Percentiles rank a stretch among this genome's conserved stretches.
These are phyloP conservation scores for Phalaenopsis aphrodite DNA, from an alignment of 106 monocot species.

Conservation along the genomic window DNA sequence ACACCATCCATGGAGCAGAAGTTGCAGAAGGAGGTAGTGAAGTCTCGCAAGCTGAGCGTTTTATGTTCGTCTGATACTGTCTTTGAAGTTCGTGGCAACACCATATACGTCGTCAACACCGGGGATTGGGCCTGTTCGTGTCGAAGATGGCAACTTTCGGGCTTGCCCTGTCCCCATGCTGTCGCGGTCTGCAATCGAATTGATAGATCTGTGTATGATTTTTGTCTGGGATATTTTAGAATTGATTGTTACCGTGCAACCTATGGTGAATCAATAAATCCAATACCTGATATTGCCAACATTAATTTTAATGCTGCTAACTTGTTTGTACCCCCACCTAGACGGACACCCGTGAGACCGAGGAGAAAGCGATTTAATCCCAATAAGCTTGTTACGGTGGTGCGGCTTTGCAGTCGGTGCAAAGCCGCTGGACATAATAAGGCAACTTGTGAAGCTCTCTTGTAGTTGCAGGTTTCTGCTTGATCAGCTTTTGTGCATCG, in stretches of 20 bases:
- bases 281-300: slow-evolving; percentile 61
- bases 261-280: slow-evolving; percentile 43
- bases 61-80: slow-evolving; percentile 82
- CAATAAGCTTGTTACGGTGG: slow-evolving; percentile 25
- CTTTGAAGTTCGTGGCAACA: slow-evolving; percentile 77
- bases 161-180: slow-evolving; percentile 70
- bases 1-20: slow-evolving; percentile 73
- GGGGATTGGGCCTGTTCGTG: slow-evolving; percentile 70
- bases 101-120: slow-evolving; percentile 59
- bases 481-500: slow-evolving; percentile 1
- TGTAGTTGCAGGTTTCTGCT: slow-evolving; percentile 9
- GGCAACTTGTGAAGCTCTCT: slow-evolving; percentile 66
- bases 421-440: slow-evolving; percentile 80
- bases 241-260: slow-evolving; percentile 41
- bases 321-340: slow-evolving; percentile 36
- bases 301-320: slow-evolving; percentile 39
- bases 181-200: slow-evolving; percentile 57
- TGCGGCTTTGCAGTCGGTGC: slow-evolving; percentile 73
- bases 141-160: slow-evolving; percentile 72
- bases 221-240: slow-evolving; percentile 49
- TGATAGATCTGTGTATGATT: slow-evolving; percentile 46
- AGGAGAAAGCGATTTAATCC: slow-evolving; percentile 53
- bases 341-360: slow-evolving; percentile 41
- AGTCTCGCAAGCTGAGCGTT: slow-evolving; percentile 50
- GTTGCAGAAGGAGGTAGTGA: slow-evolving; percentile 39